Evolutionary conservation across 805 yeast species (phyloP), one percentile per base, ranked within the genome.

Genomic region (Vanderwaltozyma polyspora): DNA sequence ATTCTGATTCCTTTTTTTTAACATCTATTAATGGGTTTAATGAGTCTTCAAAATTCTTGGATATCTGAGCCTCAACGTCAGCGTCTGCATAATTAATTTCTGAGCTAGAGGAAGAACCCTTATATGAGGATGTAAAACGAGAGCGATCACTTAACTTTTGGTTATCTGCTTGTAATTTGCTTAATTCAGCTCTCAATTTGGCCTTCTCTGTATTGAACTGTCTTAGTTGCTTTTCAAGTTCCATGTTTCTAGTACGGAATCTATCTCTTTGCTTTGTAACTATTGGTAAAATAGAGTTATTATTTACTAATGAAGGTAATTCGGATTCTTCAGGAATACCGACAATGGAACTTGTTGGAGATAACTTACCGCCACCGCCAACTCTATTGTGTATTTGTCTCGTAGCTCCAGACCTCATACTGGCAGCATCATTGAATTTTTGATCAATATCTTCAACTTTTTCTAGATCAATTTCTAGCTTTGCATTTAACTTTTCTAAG

Each of bases 251-350:
- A n/a, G 73, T 70, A 48, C 93, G 76, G 65, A 87, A 86, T 42
- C 98, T 66, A 57, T 89, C 98, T 55, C 98, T 75, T 62, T 89
- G 98, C 51, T 89, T 87, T 11, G 95, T 86, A 19, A 91, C 74
- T 34, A 89, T 85, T 1, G 94, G 93, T 33, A 89, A 58, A 19
- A 87, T 73, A 4, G 76, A 69, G 10, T 65, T 50, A 34, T 70
- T 73, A 6, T 42, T 45, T 19, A 41, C 34, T 17, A 36, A 35
- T 3, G 42, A 18, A 29, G 48, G 36, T 8, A 41, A 36, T 45
- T 47, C 49, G 39, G 48, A 31, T 36, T 45, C 70, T 51, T 45
- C 75, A 50, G 45, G 58, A 9, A 59, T 55, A 18, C 74, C 73
- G 5, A 67, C 66, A 32, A 66, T 66, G 1, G 75, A 70, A 13